Base-by-base conservation (phyloP, 108 stramenopile genomes). In the Asterionellopsis glacialis region DNA sequence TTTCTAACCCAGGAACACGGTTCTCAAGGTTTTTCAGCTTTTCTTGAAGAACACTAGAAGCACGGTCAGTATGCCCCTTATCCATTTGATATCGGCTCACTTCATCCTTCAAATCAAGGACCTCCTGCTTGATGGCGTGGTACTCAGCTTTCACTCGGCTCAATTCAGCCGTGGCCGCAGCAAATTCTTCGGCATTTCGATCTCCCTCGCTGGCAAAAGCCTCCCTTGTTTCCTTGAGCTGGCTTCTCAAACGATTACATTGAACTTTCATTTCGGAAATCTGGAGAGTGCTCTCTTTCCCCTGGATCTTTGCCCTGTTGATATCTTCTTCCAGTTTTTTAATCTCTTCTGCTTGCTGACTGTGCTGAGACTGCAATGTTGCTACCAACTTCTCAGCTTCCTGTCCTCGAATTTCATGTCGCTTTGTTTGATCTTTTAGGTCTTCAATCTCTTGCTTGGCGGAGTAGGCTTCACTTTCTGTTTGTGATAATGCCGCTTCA, bases 391-490 rank as follows among this genome's bases (percentile, higher is more conserved):
- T 43, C 39, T 65, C 63, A 18, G 61, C 43, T n/a, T 75, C 74
- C 39, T 23, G 28, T 0, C 67, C 54, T 45, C 63, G 68, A 1
- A 56, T 41, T 63, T 78, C 70, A 1, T 61, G 18, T 40, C 70
- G 51, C 52, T 77, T 55, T 21, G 59, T 69, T 41, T 69, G 56
- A 62, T 87, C 85, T 22, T 50, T 70, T 11, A 82, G 62, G 53
- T 84, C 83, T 57, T 77, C 76, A 16, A 51, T 55, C 43, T 81
- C 65, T 45, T 90, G 73, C 51, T 75, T 70, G 23, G 68, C 69
- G 2, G 50, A 55, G 64, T 84, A 87, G 23, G 66, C 79, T 40
- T 87, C 89, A n/a, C 69, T 57, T 59, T 90, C 85, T 3, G 73
- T 70, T 24, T 73, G 76, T 19, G 68, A 65, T 14, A 87, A 63